Evolutionary conservation across 2,329 filamentous ascomycete genomes (phyloP), one percentile per base, ranked within the genome.

Genomic region (Aspergillus eucalypticola): DNA sequence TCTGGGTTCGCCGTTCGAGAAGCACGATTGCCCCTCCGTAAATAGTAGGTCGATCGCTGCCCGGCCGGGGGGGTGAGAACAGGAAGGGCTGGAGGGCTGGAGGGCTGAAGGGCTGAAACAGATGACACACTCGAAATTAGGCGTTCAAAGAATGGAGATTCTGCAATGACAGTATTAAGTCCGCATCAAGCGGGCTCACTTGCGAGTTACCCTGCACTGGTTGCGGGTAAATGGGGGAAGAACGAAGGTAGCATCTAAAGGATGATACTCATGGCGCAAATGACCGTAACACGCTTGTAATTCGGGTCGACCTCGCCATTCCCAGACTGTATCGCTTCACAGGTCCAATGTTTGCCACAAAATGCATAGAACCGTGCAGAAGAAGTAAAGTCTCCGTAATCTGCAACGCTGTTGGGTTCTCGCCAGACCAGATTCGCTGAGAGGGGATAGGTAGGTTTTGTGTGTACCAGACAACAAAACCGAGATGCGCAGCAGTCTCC

Each of bases 201-300:
- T 52, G 60, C 44, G 54, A 61, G 56, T 56, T 66, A 48, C 64
- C 61, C 55, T 64, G 58, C 46, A 60, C 54, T 60, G 59, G 56
- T 50, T 62, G 56, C 60, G 62, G 51, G 42, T 59, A 52, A 62
- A 63, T 52, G 49, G 56, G 65, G 56, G 65, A 25, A 60, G 53
- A 58, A 35, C 32, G 32, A 35, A 35, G 41, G 57, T 39, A 61
- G 56, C 56, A 64, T 64, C 66, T 71, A 73, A 58, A 66, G 62
- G 60, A 60, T 60, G 62, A 67, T 50, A 53, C 21, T 64, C 68
- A 73, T 71, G 55, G 66, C 64, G 67, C 67, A 69, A 72, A 71
- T 58, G 64, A 63, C 58, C 57, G 44, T 67, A 58, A 61, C 61
- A 64, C 61, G 69, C 63, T 66, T 52, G 38, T 59, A 62, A 56